Percentiles rank a stretch among this genome's conserved stretches.
phyloP scores from a whole-genome alignment of 2,329 filamentous ascomycete genomes.

The Diplodia mutila region DNA sequence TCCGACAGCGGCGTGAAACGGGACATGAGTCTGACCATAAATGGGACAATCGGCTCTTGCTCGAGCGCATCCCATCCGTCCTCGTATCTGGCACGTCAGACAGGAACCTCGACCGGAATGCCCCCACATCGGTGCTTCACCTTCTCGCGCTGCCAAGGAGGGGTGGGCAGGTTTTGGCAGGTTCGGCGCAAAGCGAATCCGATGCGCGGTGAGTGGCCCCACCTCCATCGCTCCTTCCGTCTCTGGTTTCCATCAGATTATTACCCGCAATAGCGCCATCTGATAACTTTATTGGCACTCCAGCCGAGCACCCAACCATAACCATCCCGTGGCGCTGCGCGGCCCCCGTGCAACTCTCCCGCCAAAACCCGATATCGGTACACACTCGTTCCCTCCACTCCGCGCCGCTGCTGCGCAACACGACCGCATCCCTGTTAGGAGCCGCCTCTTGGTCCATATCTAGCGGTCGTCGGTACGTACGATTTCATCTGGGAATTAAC shows the following conservation, averaged over 20 bases:
- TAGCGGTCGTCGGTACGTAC: neutral
- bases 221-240: neutral
- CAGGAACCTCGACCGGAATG: neutral
- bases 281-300: conserved; percentile 22
- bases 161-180: neutral
- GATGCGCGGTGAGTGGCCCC: conserved; percentile 2
- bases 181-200: neutral
- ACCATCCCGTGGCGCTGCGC: neutral
- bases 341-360: neutral
- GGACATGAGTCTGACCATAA: neutral
- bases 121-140: neutral
- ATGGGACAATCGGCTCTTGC: neutral
- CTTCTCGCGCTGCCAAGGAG: too few species aligned
- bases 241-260: conserved; percentile 5
- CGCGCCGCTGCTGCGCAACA: neutral
- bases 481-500: neutral
- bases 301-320: neutral
- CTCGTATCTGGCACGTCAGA: neutral
- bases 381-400: neutral
- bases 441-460: neutral
- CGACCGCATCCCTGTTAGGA: neutral
- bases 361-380: conserved; percentile 5
- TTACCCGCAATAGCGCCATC: conserved; percentile 16
- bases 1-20: neutral
- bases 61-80: neutral